Evolutionary conservation across 371 early-diverging fungal genomes (phyloP), one percentile per base, ranked within the genome.

Genomic region (Cokeromyces recurvatus): DNA sequence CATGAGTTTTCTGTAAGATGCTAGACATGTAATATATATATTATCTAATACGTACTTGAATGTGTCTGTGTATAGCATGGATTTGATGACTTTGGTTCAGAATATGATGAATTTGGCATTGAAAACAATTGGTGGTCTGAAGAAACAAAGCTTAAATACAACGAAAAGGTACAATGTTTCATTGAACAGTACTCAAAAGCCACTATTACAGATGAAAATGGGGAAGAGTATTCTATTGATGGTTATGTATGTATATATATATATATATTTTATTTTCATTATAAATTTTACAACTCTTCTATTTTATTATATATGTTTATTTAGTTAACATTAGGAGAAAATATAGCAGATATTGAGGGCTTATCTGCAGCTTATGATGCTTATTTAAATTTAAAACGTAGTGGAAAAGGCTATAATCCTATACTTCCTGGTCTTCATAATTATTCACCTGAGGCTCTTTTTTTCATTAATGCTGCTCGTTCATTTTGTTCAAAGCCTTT

Each of bases 341-440:
- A 86, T 49, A 58, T 90, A 25, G 87, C 91, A 6, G 91, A 90
- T 52, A 85, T 84, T 45, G 88, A 86, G 19, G 91, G 88, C 2
- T 12, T 82, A 38, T 53, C 56, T 9, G 58, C 61, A 21, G 53
- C 76, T 0, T 78, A 61, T 40, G 38, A 60, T 21, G 63, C 77
- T n/a, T 75, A 68, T 63, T n/a, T n/a, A n/a, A n/a, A n/a, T n/a
- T 43, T 53, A 20, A 40, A 36, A 16, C 63, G 59, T 15, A 64
- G 59, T 24, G 71, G 58, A 27, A 44, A 42, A n/a, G 46, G 47
- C 11, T 64, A 68, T 17, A 51, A 55, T 31, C 51, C 55, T 16
- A 34, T 46, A 9, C 35, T 60, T 15, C 60, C 60, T 22, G 60
- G 60, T 4, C 32, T 60, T 35, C 51, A 60, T 12, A 9, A 56